Conservation (phyloP, 148 eudicot genomes). For the Amaranthus cruentus region DNA sequence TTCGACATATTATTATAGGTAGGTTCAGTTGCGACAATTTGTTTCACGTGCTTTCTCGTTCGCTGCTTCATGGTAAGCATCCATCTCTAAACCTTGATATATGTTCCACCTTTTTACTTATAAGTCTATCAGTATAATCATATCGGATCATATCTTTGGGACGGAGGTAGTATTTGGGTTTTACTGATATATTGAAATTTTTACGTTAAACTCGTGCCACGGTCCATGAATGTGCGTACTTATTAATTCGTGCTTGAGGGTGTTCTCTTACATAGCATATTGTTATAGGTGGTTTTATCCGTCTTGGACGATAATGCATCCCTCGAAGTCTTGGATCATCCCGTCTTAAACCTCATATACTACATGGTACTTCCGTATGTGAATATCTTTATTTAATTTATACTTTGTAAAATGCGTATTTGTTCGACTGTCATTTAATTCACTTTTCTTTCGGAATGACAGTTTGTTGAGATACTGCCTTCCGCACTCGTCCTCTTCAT, state of each 20-base stretch:
- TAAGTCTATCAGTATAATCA: too few species aligned
- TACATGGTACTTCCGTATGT: constrained; percentile 20
- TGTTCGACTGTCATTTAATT: background rate
- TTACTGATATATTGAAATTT: background rate
- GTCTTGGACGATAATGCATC: constrained; percentile 75
- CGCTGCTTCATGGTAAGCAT: constrained; percentile 83
- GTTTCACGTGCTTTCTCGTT: constrained; percentile 79
- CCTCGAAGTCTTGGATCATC: constrained; percentile 82
- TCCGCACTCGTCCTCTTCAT: constrained; percentile 48
- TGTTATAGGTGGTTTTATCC: constrained; percentile 60
- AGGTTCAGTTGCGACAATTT: constrained; percentile 83
- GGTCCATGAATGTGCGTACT: background rate
- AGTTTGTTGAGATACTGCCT: constrained; percentile 51
- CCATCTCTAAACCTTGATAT: background rate
- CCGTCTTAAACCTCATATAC: constrained; percentile 62
- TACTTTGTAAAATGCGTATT: background rate
- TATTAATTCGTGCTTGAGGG: background rate
- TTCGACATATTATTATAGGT: constrained; percentile 46
- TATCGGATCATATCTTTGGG: too few species aligned
- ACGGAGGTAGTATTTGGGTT: background rate
- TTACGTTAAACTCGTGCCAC: background rate
- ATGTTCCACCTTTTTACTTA: background rate
- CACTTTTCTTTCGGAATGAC: constrained; percentile 10
- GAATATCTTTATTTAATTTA: background rate
- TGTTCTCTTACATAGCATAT: constrained; percentile 7